These are phyloP conservation scores for Silene latifolia DNA, from an alignment of 148 eudicot species.

Conservation along the genomic window DNA sequence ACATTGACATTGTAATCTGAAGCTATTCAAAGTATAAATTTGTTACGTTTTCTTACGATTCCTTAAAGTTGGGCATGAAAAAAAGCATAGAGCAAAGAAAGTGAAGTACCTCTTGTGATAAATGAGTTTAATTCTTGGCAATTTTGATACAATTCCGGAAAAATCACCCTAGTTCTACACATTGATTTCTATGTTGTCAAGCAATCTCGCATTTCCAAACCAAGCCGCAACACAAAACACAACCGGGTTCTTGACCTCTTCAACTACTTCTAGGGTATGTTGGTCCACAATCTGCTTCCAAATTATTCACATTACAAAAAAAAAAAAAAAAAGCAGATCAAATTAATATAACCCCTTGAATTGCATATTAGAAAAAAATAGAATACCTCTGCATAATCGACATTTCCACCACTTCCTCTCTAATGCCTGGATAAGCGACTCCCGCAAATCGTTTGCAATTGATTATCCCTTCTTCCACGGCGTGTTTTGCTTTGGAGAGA, in stretches of 20 bases:
- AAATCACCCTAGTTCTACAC: conserved; percentile 20
- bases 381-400: conserved; percentile 88
- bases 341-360: too few species aligned
- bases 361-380: neutral
- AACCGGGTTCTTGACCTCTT: conserved; percentile 56
- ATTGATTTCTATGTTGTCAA: conserved; percentile 83
- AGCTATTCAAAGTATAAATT: neutral
- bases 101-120: neutral
- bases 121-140: neutral
- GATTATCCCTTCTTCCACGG: conserved; percentile 49
- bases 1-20: neutral
- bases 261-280: conserved; percentile 56
- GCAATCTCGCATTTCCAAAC: conserved; percentile 90
- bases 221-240: conserved; percentile 90
- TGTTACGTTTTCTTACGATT: too few species aligned
- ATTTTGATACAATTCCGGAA: neutral
- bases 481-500: conserved; percentile 56
- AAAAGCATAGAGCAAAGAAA: neutral
- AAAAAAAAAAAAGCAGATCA: neutral
- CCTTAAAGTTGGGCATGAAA: neutral
- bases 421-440: conserved; percentile 47
- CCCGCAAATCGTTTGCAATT: conserved; percentile 50
- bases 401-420: conserved; percentile 66
- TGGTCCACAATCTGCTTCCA: conserved; percentile 79
- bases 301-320: conserved; percentile 10